A percentile compares a stretch with the other conserved stretches of the same genome.
phyloP scores from a whole-genome alignment of 257 asterid genomes.

The Plantago major region DNA sequence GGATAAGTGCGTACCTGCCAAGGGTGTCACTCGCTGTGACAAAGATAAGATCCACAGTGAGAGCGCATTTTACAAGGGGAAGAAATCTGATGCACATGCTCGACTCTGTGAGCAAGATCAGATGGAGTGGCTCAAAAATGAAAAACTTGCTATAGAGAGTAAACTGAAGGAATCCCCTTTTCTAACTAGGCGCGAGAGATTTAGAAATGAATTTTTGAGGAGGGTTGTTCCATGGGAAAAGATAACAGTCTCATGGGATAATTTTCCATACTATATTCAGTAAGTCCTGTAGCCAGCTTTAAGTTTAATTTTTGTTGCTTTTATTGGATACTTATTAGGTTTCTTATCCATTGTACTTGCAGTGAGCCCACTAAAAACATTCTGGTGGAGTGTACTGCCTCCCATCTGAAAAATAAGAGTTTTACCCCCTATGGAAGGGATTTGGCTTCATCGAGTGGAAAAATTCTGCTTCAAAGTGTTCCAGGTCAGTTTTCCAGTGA shows the following conservation, averaged over 20 bases:
- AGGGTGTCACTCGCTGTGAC: slow-evolving; percentile 42
- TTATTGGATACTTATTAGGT: slow-evolving; percentile 18
- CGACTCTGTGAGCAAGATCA: slow-evolving; percentile 91
- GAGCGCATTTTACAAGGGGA: slow-evolving; percentile 26
- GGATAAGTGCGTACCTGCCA: slow-evolving; percentile 43
- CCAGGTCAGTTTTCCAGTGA: slow-evolving; percentile 49
- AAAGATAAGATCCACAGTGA: slow-evolving; percentile 41
- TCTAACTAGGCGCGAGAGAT: slow-evolving; percentile 63
- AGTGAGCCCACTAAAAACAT: slow-evolving; percentile 70
- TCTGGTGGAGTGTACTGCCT: slow-evolving; percentile 84
- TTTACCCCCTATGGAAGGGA: slow-evolving; percentile 63
- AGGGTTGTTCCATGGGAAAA: slow-evolving; percentile 95
- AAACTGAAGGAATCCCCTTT: slow-evolving; percentile 89
- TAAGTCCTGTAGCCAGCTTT: slow-evolving; percentile 29
- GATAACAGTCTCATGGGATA: slow-evolving; percentile 85
- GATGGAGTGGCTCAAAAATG: slow-evolving; percentile 80
- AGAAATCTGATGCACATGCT: slow-evolving; percentile 67
- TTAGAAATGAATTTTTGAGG: slow-evolving; percentile 70
- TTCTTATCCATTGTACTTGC: slow-evolving; percentile 35
- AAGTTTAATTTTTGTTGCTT: slow-evolving; percentile 17
- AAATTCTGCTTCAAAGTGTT: slow-evolving; percentile 79
- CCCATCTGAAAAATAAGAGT: slow-evolving; percentile 79
- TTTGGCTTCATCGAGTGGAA: slow-evolving; percentile 79
- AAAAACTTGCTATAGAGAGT: slow-evolving; percentile 72
- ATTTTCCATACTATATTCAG: slow-evolving; percentile 86